These are phyloP conservation scores for Macrolepiota albuminosa DNA, from an alignment of 768 basidiomycete species.

Conservation along the genomic window DNA sequence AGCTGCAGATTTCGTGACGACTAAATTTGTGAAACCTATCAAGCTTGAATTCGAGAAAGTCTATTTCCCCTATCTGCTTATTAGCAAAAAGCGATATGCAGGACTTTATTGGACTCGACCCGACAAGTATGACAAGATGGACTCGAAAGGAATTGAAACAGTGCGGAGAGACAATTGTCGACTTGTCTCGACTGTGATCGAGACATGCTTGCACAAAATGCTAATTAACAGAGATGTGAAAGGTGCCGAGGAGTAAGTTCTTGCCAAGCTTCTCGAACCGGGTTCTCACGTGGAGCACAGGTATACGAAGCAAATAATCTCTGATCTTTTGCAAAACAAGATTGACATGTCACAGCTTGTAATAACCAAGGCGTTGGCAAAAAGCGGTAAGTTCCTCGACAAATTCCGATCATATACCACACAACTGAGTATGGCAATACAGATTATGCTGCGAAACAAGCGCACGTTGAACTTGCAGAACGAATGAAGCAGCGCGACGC, in stretches of 20 bases:
- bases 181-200: slow-evolving; percentile 96
- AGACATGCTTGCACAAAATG: slow-evolving; percentile 98
- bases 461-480: slow-evolving; percentile 93
- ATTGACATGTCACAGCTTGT: slow-evolving; percentile 99
- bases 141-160: slow-evolving; percentile 99
- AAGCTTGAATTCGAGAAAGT: slow-evolving; percentile 99
- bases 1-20: slow-evolving; percentile 88
- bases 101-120: slow-evolving; percentile 96
- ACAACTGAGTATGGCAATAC: not conserved
- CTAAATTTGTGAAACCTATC: slow-evolving; percentile 91
- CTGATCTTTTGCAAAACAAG: slow-evolving; percentile 93
- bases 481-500: slow-evolving; percentile 96
- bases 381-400: slow-evolving; percentile 51
- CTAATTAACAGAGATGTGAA: slow-evolving; percentile 92
- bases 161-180: slow-evolving; percentile 98
- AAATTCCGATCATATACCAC: not conserved
- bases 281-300: slow-evolving; percentile 32
- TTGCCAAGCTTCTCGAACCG: not conserved
- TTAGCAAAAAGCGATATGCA: slow-evolving; percentile 98
- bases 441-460: slow-evolving; percentile 95
- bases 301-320: slow-evolving; percentile 90
- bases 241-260: slow-evolving; percentile 80
- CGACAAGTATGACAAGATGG: slow-evolving; percentile 99
- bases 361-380: slow-evolving; percentile 95
- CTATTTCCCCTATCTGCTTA: slow-evolving; percentile 96